Evolutionary conservation across 148 eudicot genomes (phyloP).

Genomic region (Linanthus parryae): DNA sequence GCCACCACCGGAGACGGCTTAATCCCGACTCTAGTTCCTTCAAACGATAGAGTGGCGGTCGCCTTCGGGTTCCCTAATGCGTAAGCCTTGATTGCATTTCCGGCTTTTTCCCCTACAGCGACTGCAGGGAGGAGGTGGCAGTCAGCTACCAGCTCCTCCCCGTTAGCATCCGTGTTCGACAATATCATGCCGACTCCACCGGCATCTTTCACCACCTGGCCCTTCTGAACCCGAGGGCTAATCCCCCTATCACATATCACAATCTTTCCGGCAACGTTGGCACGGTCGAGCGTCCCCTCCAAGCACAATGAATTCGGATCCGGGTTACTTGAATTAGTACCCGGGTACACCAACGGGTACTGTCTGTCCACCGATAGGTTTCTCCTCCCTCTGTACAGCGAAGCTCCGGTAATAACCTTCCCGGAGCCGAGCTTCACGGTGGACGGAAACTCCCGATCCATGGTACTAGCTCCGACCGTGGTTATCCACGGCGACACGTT

Average conservation of each 20-base stretch:
- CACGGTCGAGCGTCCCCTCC: slow-evolving; percentile 68
- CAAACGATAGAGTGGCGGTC: slow-evolving; percentile 51
- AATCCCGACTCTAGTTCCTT: slow-evolving; percentile 55
- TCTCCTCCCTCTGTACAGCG: slow-evolving; percentile 60
- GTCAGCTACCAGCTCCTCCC: slow-evolving; percentile 91
- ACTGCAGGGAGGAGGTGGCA: slow-evolving; percentile 82
- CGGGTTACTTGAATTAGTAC: slow-evolving; percentile 44
- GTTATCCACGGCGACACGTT: slow-evolving; percentile 95
- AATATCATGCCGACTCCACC: slow-evolving; percentile 92
- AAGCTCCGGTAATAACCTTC: slow-evolving; percentile 37
- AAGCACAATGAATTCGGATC: slow-evolving; percentile 76
- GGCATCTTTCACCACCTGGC: slow-evolving; percentile 86
- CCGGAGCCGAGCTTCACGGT: slow-evolving; percentile 60
- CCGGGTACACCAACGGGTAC: slow-evolving; percentile 64
- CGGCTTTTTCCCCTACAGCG: slow-evolving; percentile 67
- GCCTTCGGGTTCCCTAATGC: slow-evolving; percentile 36
- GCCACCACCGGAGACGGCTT: slow-evolving; percentile 83
- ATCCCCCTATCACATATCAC: slow-evolving; percentile 92
- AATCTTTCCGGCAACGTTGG: slow-evolving; percentile 54
- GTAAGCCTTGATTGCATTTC: slow-evolving; percentile 50
- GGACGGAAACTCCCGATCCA: slow-evolving; percentile 87
- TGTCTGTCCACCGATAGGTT: slow-evolving; percentile 25
- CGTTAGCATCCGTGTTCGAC: slow-evolving; percentile 67
- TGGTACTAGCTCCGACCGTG: slow-evolving; percentile 88
- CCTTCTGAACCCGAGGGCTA: slow-evolving; percentile 86